Percentiles rank a stretch among this genome's conserved stretches.
Conservation (phyloP, 176 grass and related monocot species). For the Oryza meridionalis region DNA sequence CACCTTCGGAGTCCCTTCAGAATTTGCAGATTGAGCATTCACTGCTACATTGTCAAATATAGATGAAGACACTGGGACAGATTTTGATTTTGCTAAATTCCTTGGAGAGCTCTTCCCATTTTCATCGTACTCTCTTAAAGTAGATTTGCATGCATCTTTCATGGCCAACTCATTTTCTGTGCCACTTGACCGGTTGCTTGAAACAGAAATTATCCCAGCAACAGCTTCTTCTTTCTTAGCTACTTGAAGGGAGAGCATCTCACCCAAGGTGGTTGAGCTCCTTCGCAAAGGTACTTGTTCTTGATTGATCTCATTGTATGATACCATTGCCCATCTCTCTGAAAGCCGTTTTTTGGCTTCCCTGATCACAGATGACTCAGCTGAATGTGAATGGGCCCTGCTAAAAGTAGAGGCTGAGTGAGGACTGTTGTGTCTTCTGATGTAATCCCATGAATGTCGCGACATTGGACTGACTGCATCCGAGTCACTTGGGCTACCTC, state of each 20-base stretch:
- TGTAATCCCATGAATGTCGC: slow-evolving; percentile 70
- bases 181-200: slow-evolving; percentile 13
- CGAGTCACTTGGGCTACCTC: slow-evolving; percentile 62
- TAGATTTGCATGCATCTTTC: slow-evolving; percentile 46
- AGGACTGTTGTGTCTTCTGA: slow-evolving; percentile 64
- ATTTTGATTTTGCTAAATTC: slow-evolving; percentile 77
- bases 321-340: slow-evolving; percentile 78
- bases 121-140: slow-evolving; percentile 39
- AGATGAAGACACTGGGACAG: slow-evolving; percentile 75
- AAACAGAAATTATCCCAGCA: slow-evolving; percentile 26
- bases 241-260: slow-evolving; percentile 81
- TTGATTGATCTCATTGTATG: slow-evolving; percentile 60
- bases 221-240: slow-evolving; percentile 54
- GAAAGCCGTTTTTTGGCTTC: slow-evolving; percentile 89
- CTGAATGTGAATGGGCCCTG: slow-evolving; percentile 61
- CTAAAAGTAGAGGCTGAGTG: slow-evolving; percentile 65
- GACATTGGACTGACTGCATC: slow-evolving; percentile 67
- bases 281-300: slow-evolving; percentile 63
- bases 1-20: slow-evolving; percentile 44
- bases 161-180: slow-evolving; percentile 43
- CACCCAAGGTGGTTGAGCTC: slow-evolving; percentile 88
- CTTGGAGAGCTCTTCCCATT: slow-evolving; percentile 40
- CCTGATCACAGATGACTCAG: slow-evolving; percentile 83
- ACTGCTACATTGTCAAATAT: slow-evolving; percentile 54
- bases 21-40: slow-evolving; percentile 39